Conservation (phyloP, 176 grass and related monocot species). For the Carex pumila region DNA sequence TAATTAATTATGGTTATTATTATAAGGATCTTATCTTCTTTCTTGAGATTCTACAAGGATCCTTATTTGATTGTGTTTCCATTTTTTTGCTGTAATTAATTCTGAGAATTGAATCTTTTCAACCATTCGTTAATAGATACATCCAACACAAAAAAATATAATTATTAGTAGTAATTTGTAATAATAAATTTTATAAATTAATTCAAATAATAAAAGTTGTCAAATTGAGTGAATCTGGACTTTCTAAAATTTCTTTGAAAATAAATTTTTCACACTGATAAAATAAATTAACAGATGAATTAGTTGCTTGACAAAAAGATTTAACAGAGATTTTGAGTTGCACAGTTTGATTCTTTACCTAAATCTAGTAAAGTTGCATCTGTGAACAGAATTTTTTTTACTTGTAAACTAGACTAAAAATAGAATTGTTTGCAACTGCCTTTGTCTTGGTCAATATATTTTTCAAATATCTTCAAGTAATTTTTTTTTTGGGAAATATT, state of each 20-base stretch:
- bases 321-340: background rate
- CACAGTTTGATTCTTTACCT: background rate
- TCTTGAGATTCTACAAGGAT: background rate
- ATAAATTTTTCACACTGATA: background rate
- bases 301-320: background rate
- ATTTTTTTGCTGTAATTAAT: background rate
- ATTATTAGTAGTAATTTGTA: background rate
- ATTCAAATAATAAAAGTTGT: background rate
- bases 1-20: background rate
- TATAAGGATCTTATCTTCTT: background rate
- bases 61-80: background rate
- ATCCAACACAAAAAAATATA: background rate
- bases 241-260: background rate
- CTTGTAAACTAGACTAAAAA: background rate
- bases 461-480: background rate
- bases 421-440: constrained; percentile 2
- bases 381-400: background rate
- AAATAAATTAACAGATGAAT: background rate
- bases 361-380: background rate
- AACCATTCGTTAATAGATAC: background rate
- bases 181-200: background rate
- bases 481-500: background rate
- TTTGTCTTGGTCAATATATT: background rate
- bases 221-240: background rate
- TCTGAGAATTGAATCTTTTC: background rate